Percentiles rank a stretch among this genome's conserved stretches.
Conservation (phyloP, 1,139 yeast genomes). For the Geotrichum carabidarum region DNA sequence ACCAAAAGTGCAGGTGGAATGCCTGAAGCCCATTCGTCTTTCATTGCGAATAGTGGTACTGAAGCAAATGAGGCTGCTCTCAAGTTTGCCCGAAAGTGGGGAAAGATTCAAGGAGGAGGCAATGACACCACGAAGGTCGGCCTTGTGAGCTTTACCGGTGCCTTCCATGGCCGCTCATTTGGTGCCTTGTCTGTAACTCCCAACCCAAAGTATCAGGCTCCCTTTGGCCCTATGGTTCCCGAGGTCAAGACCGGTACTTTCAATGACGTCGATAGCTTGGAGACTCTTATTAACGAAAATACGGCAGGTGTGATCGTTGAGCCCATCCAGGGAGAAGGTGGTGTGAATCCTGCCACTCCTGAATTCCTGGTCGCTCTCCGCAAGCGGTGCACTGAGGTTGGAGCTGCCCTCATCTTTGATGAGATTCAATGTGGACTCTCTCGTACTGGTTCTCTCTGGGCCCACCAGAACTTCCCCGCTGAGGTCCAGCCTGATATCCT, state of each 20-base stretch:
- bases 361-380: conserved; percentile 66
- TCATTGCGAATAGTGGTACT: conserved; percentile 87
- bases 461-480: conserved; percentile 66
- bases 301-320: conserved; percentile 92
- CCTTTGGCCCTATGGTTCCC: conserved; percentile 84
- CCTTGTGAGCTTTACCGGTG: conserved; percentile 74
- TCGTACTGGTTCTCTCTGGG: conserved; percentile 90
- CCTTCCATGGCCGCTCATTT: conserved; percentile 93
- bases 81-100: conserved; percentile 88
- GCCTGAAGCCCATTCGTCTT: conserved; percentile 75
- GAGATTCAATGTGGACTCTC: conserved; percentile 97
- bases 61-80: conserved; percentile 98
- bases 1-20: conserved; percentile 74
- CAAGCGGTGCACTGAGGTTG: conserved; percentile 60
- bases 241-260: conserved; percentile 66
- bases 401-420: conserved; percentile 79
- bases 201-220: conserved; percentile 84
- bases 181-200: conserved; percentile 92
- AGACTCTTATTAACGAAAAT: conserved; percentile 55
- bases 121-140: conserved; percentile 48
- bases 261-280: conserved; percentile 56
- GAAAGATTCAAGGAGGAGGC: conserved; percentile 42
- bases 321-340: conserved; percentile 98
- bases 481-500: conserved; percentile 90
- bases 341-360: conserved; percentile 61